Percentiles rank a stretch among this genome's conserved stretches.
These are phyloP conservation scores for Papiliotrema fonsecae DNA, from an alignment of 1,284 basidiomycete species.

Conservation along the genomic window DNA sequence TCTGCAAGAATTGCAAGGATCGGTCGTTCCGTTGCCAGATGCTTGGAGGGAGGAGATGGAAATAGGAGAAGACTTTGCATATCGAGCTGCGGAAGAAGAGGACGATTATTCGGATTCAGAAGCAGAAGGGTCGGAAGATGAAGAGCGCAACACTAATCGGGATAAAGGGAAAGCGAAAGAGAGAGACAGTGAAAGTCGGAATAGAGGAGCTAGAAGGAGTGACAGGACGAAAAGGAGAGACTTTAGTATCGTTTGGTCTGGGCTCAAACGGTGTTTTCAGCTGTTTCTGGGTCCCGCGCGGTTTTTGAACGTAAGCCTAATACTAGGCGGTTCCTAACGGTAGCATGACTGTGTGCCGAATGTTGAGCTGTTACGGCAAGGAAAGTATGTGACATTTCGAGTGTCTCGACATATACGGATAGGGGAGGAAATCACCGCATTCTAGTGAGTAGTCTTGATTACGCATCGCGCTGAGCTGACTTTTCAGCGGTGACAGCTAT, in stretches of 20 bases:
- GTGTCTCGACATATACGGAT: constrained; percentile 32
- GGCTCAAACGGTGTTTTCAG: constrained; percentile 35
- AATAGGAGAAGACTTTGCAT: constrained; percentile 33
- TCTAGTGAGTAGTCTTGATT: constrained; percentile 28
- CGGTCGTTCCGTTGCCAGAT: constrained; percentile 37
- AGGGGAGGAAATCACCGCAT: constrained; percentile 45
- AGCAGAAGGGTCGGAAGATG: constrained; percentile 7
- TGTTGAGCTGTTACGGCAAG: constrained; percentile 39
- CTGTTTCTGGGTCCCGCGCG: constrained; percentile 47
- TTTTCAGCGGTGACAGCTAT: constrained; percentile 33
- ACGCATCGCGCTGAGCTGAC: background rate
- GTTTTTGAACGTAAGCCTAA: constrained; percentile 43
- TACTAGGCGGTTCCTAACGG: background rate
- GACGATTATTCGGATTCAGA: constrained; percentile 20
- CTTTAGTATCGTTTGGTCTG: constrained; percentile 45
- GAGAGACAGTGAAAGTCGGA: constrained; percentile 6
- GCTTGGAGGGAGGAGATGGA: constrained; percentile 41
- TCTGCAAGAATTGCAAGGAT: constrained; percentile 39
- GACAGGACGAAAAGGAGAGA: constrained; percentile 38
- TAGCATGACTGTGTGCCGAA: constrained; percentile 48
- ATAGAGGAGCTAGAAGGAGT: constrained; percentile 23
- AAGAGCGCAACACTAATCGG: background rate
- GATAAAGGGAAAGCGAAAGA: constrained; percentile 10
- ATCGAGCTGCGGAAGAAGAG: constrained; percentile 25
- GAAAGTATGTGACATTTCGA: constrained; percentile 41